Evolutionary conservation across 768 basidiomycete species (phyloP).

Genomic region (Guyanaporus albipodus): DNA sequence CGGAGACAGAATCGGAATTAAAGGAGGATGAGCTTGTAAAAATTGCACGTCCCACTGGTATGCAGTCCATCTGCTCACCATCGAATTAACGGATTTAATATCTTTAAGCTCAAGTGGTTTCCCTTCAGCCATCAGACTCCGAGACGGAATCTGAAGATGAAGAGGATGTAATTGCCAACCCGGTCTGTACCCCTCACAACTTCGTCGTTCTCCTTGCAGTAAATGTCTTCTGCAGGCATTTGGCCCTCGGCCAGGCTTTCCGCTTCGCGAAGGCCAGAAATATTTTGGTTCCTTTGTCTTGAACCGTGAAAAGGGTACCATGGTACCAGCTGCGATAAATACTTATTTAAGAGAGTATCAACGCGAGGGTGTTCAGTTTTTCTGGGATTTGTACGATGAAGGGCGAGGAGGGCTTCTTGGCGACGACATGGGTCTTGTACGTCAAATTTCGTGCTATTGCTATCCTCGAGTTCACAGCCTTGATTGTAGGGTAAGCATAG

Average conservation of each 20-base stretch:
- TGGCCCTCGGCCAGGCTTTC: slow-evolving; percentile 53
- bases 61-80: slow-evolving; percentile 9
- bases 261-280: slow-evolving; percentile 41
- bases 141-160: slow-evolving; percentile 47
- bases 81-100: not conserved
- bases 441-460: slow-evolving; percentile 8
- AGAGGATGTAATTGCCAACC: slow-evolving; percentile 28
- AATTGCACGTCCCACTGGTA: slow-evolving; percentile 9
- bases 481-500: slow-evolving; percentile 25
- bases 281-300: slow-evolving; percentile 47
- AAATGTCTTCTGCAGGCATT: slow-evolving; percentile 30
- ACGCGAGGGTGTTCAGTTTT: slow-evolving; percentile 78
- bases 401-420: slow-evolving; percentile 79
- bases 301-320: slow-evolving; percentile 41
- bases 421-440: slow-evolving; percentile 90
- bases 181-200: slow-evolving; percentile 18
- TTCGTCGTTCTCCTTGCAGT: not conserved
- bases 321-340: slow-evolving; percentile 71
- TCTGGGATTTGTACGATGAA: slow-evolving; percentile 68
- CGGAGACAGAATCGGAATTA: slow-evolving; percentile 47
- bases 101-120: slow-evolving; percentile 1
- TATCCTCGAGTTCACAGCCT: not conserved
- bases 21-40: slow-evolving; percentile 21
- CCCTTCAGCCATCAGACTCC: slow-evolving; percentile 23
- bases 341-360: slow-evolving; percentile 89